phyloP scores from a whole-genome alignment of 495 filamentous ascomycete species.

The Lasiosphaeria hispida region DNA sequence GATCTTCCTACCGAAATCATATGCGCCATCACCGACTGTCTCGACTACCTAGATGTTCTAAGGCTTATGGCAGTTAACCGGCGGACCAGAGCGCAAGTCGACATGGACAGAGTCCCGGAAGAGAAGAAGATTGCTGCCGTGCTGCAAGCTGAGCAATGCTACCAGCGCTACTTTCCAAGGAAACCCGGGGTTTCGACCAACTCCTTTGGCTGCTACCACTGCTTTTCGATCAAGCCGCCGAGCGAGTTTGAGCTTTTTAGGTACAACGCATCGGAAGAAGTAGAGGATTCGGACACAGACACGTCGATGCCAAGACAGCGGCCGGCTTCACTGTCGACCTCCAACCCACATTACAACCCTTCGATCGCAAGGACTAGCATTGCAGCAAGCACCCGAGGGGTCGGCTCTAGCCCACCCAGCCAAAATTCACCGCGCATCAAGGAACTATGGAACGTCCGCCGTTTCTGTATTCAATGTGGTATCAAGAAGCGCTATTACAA shows the following conservation, averaged over 20 bases:
- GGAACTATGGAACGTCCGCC: slow-evolving; percentile 20
- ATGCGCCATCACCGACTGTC: slow-evolving; percentile 10
- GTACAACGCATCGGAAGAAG: slow-evolving; percentile 12
- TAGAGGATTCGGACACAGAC: neutral
- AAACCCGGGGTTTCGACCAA: slow-evolving; percentile 4
- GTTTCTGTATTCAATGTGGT: slow-evolving; percentile 32
- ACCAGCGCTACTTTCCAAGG: slow-evolving; percentile 16
- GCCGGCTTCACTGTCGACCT: slow-evolving; percentile 9
- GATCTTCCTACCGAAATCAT: neutral
- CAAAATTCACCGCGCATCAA: slow-evolving; percentile 20
- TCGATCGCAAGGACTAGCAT: slow-evolving; percentile 25
- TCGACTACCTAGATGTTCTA: slow-evolving; percentile 21
- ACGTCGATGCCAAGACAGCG: slow-evolving; percentile 1
- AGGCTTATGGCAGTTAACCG: slow-evolving; percentile 5
- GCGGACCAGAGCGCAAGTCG: slow-evolving; percentile 19
- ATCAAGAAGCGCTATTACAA: slow-evolving; percentile 21
- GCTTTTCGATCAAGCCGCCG: slow-evolving; percentile 19
- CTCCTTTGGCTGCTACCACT: slow-evolving; percentile 32
- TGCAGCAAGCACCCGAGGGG: neutral
- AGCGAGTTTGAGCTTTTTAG: slow-evolving; percentile 28
- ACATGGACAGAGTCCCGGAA: slow-evolving; percentile 11
- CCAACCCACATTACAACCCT: slow-evolving; percentile 31
- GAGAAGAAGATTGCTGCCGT: slow-evolving; percentile 19
- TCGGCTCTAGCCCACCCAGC: neutral
- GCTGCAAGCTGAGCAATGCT: slow-evolving; percentile 22